Conservation (phyloP, 176 grass and related monocot genomes). For the Coix lacrymajobi region DNA sequence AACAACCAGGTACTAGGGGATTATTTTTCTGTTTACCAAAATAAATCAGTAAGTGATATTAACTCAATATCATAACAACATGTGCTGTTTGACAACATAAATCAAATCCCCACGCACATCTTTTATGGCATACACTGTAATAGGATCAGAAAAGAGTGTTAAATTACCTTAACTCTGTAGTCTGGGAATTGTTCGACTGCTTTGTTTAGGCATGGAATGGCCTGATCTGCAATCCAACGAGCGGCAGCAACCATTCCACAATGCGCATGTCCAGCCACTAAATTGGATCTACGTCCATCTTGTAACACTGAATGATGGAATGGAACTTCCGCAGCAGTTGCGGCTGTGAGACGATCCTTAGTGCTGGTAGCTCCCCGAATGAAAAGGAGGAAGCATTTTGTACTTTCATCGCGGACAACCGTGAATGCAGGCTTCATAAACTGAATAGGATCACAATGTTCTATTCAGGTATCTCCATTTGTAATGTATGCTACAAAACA, state of each 20-base stretch:
- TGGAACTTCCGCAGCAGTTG: slow-evolving; percentile 60
- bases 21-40: not conserved
- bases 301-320: slow-evolving; percentile 56
- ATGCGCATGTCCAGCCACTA: slow-evolving; percentile 60
- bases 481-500: not conserved
- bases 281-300: slow-evolving; percentile 33
- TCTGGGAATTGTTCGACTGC: slow-evolving; percentile 51
- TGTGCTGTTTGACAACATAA: not conserved
- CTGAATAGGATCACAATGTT: slow-evolving; percentile 27
- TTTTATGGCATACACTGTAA: not conserved
- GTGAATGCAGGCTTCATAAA: slow-evolving; percentile 85
- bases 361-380: slow-evolving; percentile 64
- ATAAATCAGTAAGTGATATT: not conserved
- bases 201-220: slow-evolving; percentile 51
- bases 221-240: slow-evolving; percentile 66
- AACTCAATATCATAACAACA: not conserved
- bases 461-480: not conserved
- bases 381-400: slow-evolving; percentile 64
- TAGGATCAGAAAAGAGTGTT: not conserved
- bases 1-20: not conserved
- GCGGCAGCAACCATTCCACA: slow-evolving; percentile 82
- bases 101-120: not conserved
- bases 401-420: slow-evolving; percentile 42
- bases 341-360: slow-evolving; percentile 62
- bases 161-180: slow-evolving; percentile 59